Conservation (phyloP, 768 basidiomycete genomes). For the Crassisporium funariophilum region DNA sequence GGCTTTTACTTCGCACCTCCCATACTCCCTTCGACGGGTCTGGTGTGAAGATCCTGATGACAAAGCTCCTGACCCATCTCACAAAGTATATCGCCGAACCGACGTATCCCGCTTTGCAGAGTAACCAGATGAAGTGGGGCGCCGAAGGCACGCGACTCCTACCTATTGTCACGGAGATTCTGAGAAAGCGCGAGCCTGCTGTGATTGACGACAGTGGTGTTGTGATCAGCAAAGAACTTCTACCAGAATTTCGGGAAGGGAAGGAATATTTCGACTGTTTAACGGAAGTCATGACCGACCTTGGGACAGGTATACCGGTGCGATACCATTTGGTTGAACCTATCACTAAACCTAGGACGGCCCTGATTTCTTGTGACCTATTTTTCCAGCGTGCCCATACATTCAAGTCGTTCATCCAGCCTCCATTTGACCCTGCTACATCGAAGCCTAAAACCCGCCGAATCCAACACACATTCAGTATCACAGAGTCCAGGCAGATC, state of each 20-base stretch:
- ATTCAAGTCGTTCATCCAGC: conserved; percentile 19
- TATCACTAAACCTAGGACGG: neutral
- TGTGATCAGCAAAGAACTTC: conserved; percentile 5
- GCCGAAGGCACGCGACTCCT: conserved; percentile 9
- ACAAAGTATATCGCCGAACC: conserved; percentile 12
- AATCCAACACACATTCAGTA: conserved; percentile 14
- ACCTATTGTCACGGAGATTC: conserved; percentile 16
- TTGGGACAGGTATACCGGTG: conserved; percentile 16
- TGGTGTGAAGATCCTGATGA: conserved; percentile 17
- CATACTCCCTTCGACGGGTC: conserved; percentile 20
- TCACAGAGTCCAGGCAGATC: conserved; percentile 13
- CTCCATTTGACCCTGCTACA: conserved; percentile 13
- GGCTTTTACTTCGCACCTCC: conserved; percentile 18
- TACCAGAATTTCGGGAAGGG: conserved; percentile 15
- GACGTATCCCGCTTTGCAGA: conserved; percentile 4
- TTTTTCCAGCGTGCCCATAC: conserved; percentile 12
- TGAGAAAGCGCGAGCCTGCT: conserved; percentile 15
- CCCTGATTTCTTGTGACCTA: neutral
- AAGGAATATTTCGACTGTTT: conserved; percentile 16
- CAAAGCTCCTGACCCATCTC: conserved; percentile 15
- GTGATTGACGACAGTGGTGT: conserved; percentile 8
- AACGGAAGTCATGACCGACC: conserved; percentile 14
- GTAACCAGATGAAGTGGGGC: conserved; percentile 11
- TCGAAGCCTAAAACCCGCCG: conserved; percentile 18
- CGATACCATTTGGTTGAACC: neutral